phyloP scores from a whole-genome alignment of 1,139 yeast genomes.

The Hansenula lynferdii region DNA sequence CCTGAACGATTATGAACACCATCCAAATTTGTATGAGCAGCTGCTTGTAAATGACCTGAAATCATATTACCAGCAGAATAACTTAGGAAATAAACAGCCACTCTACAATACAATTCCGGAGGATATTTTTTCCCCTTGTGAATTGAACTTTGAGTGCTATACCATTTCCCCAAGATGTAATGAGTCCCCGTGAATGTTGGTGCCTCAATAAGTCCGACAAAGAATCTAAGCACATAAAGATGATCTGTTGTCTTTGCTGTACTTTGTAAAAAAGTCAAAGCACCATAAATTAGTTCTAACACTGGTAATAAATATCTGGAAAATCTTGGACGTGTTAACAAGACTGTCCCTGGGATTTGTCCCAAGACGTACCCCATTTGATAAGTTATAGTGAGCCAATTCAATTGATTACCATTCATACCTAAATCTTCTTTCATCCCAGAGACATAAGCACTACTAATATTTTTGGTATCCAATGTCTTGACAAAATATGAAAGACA shows the following conservation, averaged over 20 bases:
- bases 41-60: conserved; percentile 52
- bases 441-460: conserved; percentile 60
- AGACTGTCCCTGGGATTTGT: conserved; percentile 46
- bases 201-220: conserved; percentile 46
- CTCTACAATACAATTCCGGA: conserved; percentile 5
- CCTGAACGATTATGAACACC: conserved; percentile 54
- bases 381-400: conserved; percentile 44
- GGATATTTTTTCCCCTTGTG: conserved; percentile 4
- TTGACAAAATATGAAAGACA: conserved; percentile 67
- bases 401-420: conserved; percentile 58
- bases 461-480: conserved; percentile 52
- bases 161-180: conserved; percentile 25
- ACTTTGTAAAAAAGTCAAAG: conserved; percentile 43
- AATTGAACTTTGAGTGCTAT: conserved; percentile 2
- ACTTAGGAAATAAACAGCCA: conserved; percentile 27
- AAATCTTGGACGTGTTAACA: conserved; percentile 36
- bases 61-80: conserved; percentile 34
- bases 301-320: conserved; percentile 47
- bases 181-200: conserved; percentile 48
- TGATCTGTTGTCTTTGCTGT: conserved; percentile 36
- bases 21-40: conserved; percentile 44
- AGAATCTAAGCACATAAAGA: conserved; percentile 42
- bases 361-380: conserved; percentile 52
- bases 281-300: conserved; percentile 49
- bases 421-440: conserved; percentile 52